Conservation (phyloP, 768 basidiomycete genomes). For the Suillus paluster region DNA sequence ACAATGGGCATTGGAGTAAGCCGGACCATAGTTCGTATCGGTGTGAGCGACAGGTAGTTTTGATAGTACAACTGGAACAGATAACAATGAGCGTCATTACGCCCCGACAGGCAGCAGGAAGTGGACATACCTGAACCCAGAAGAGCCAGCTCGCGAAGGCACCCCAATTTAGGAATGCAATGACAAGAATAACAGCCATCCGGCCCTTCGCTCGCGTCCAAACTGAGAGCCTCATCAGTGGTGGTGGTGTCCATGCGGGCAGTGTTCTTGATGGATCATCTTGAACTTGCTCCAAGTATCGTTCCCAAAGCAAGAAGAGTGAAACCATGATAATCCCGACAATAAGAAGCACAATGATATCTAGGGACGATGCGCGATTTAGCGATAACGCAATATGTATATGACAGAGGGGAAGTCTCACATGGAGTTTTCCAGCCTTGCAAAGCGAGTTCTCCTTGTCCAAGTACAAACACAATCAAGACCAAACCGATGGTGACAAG, state of each 20-base stretch:
- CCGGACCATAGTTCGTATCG: too few relatives aligned
- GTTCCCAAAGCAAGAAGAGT: constrained; percentile 70
- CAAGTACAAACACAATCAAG: constrained; percentile 73
- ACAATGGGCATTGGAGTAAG: too few relatives aligned
- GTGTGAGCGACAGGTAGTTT: too few relatives aligned
- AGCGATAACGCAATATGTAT: constrained; percentile 24
- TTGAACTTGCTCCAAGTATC: constrained; percentile 50
- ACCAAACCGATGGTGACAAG: constrained; percentile 69
- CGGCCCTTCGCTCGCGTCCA: constrained; percentile 68
- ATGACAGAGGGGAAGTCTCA: constrained; percentile 36
- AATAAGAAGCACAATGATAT: constrained; percentile 74
- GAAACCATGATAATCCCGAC: constrained; percentile 59
- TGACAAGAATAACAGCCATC: constrained; percentile 61
- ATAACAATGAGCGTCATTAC: too few relatives aligned
- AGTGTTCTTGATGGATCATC: constrained; percentile 19
- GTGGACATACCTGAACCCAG: too few relatives aligned
- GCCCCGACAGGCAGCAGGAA: too few relatives aligned
- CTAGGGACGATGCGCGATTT: constrained; percentile 33
- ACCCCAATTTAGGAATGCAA: constrained; percentile 68
- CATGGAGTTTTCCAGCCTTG: constrained; percentile 64
- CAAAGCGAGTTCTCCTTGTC: constrained; percentile 63
- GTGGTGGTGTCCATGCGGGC: constrained; percentile 53
- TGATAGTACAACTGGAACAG: too few relatives aligned
- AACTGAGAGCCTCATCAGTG: constrained; percentile 64
- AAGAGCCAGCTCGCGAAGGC: too few relatives aligned